Percentiles rank a stretch among this genome's conserved stretches.
Conservation (phyloP, 352 stramenopile species). For the Pythium diclinum region DNA sequence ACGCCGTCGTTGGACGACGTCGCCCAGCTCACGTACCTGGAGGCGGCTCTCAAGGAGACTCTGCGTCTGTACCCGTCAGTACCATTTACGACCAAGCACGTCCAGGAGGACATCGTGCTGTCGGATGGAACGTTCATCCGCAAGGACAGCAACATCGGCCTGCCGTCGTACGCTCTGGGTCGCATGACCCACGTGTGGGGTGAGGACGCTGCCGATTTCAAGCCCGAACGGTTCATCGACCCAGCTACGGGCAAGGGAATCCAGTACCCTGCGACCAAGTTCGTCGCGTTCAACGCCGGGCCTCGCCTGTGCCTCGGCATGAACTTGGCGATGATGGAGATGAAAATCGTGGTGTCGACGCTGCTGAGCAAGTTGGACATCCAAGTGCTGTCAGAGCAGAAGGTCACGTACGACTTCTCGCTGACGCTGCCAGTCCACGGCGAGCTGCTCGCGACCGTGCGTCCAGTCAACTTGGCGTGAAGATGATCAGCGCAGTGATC, state of each 20-base stretch:
- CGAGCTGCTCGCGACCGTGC: slow-evolving; percentile 8
- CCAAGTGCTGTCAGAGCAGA: slow-evolving; percentile 7
- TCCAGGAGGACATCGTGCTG: slow-evolving; percentile 31
- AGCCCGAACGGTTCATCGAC: slow-evolving; percentile 38
- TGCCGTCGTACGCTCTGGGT: slow-evolving; percentile 34
- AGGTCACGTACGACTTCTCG: slow-evolving; percentile 28
- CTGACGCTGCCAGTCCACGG: slow-evolving; percentile 24
- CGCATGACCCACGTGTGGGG: slow-evolving; percentile 32
- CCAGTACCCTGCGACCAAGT: slow-evolving; percentile 10
- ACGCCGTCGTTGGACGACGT: slow-evolving; percentile 23
- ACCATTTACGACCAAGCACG: slow-evolving; percentile 39
- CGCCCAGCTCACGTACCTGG: slow-evolving; percentile 22
- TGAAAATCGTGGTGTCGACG: slow-evolving; percentile 41
- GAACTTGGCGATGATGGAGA: slow-evolving; percentile 47
- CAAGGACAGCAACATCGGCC: slow-evolving; percentile 23
- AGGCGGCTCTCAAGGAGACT: slow-evolving; percentile 44
- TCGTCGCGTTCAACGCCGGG: slow-evolving; percentile 39
- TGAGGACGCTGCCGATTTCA: slow-evolving; percentile 32
- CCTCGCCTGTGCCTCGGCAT: slow-evolving; percentile 43
- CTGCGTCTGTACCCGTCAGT: slow-evolving; percentile 68
- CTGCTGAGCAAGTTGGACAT: slow-evolving; percentile 43
- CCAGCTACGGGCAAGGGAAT: slow-evolving; percentile 12
- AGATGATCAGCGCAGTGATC: background rate
- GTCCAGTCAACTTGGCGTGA: background rate
- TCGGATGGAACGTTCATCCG: slow-evolving; percentile 40